Conservation (phyloP, 768 basidiomycete genomes). For the Pleurotus eryngii region DNA sequence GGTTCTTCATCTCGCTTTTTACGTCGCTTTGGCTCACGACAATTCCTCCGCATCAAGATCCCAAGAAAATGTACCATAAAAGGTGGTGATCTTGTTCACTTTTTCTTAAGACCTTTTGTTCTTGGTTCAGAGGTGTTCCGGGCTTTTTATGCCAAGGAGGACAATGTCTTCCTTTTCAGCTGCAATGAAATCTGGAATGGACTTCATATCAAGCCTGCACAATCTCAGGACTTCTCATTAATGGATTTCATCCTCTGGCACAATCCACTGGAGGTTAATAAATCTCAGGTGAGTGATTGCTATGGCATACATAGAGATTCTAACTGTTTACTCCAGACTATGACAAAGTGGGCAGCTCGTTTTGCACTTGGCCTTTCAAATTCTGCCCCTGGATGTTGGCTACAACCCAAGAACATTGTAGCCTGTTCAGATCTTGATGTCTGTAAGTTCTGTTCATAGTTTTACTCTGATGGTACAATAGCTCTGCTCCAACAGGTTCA, state of each 20-base stretch:
- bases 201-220: background rate
- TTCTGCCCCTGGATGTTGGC: constrained; percentile 39
- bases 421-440: constrained; percentile 28
- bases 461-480: no score
- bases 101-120: constrained; percentile 48
- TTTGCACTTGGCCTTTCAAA: constrained; percentile 48
- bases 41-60: constrained; percentile 50
- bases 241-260: constrained; percentile 42
- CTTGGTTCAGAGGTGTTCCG: constrained; percentile 54
- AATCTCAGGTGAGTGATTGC: constrained; percentile 33
- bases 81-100: constrained; percentile 31
- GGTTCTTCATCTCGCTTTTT: constrained; percentile 55
- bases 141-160: constrained; percentile 60
- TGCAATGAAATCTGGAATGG: constrained; percentile 43
- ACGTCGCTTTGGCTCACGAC: constrained; percentile 62
- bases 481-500: constrained; percentile 19
- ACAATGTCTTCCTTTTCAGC: constrained; percentile 49
- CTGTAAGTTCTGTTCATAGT: constrained; percentile 22
- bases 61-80: constrained; percentile 25
- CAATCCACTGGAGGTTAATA: constrained; percentile 37
- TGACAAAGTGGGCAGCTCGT: constrained; percentile 49
- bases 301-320: no score
- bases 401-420: constrained; percentile 27
- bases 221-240: constrained; percentile 22
- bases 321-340: constrained; percentile 27